Conservation (phyloP, 2,329 filamentous ascomycete genomes). For the Colletotrichum trifolii region DNA sequence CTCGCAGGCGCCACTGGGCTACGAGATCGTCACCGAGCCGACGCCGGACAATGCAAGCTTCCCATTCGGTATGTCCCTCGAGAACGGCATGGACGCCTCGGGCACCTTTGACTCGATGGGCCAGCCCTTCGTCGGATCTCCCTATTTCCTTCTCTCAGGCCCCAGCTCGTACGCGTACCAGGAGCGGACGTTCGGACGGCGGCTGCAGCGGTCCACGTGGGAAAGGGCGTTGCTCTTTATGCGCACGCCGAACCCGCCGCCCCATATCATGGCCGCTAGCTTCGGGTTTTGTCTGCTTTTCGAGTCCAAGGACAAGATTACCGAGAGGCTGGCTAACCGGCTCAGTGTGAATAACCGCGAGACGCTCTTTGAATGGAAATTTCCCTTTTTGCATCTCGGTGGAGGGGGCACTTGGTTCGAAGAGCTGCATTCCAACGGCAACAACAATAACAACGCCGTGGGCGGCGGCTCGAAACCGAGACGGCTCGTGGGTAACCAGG, state of each 20-base stretch:
- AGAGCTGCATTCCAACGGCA: conserved; percentile 5
- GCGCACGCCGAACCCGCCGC: conserved; percentile 58
- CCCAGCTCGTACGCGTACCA: conserved; percentile 69
- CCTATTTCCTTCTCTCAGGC: conserved; percentile 51
- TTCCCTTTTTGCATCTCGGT: conserved; percentile 74
- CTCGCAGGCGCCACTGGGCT: conserved; percentile 38
- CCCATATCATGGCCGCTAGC: conserved; percentile 61
- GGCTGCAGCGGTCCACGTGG: conserved; percentile 73
- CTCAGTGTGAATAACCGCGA: conserved; percentile 48
- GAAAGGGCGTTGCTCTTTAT: conserved; percentile 73
- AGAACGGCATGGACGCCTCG: conserved; percentile 27
- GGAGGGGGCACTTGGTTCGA: conserved; percentile 74
- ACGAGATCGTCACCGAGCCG: conserved; percentile 63
- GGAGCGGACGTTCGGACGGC: conserved; percentile 76
- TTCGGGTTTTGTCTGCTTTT: conserved; percentile 79
- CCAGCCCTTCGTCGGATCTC: conserved; percentile 35
- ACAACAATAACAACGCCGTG: conserved; percentile 6
- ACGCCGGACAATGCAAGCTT: conserved; percentile 66
- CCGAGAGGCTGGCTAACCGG: conserved; percentile 50
- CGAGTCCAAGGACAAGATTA: conserved; percentile 61
- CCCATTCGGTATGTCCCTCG: conserved; percentile 50
- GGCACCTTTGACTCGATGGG: conserved; percentile 3
- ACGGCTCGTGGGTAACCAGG: conserved; percentile 52
- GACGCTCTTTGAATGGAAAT: conserved; percentile 66
- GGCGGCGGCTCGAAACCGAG: conserved; percentile 2